Percentiles rank a stretch among this genome's conserved stretches.
Conservation (phyloP, 2,329 filamentous ascomycete species). For the Coniochaeta ligniaria region DNA sequence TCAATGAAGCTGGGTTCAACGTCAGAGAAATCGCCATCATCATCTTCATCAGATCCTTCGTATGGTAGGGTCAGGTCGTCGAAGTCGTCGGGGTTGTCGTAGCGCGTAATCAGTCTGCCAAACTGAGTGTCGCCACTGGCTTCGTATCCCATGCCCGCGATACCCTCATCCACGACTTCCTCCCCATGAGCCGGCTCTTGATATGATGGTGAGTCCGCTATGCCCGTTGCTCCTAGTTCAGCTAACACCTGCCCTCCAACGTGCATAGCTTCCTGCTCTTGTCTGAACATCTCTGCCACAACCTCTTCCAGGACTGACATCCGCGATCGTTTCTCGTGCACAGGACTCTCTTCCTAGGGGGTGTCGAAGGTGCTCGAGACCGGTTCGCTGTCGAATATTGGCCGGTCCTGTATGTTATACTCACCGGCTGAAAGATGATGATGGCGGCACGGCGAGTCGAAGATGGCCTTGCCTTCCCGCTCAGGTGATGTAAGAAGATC, state of each 20-base stretch:
- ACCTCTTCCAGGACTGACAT: slow-evolving; percentile 1
- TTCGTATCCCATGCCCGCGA: neutral
- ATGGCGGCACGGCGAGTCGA: slow-evolving; percentile 23
- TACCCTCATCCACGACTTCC: slow-evolving; percentile 11
- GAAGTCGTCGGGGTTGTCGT: slow-evolving; percentile 16
- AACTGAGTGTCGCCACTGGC: neutral
- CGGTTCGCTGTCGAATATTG: slow-evolving; percentile 10
- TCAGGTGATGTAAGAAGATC: slow-evolving; percentile 17
- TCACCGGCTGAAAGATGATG: slow-evolving; percentile 45
- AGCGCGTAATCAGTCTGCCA: neutral
- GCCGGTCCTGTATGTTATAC: slow-evolving; percentile 26
- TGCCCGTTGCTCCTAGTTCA: neutral
- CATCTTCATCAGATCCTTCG: slow-evolving; percentile 32
- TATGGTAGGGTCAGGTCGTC: slow-evolving; percentile 36
- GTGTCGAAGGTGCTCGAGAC: slow-evolving; percentile 1
- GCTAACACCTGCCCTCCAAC: neutral
- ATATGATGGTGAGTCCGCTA: neutral
- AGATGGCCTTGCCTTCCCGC: slow-evolving; percentile 24
- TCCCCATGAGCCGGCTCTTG: neutral
- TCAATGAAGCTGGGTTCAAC: slow-evolving; percentile 55
- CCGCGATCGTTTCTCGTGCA: neutral
- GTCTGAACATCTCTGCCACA: slow-evolving; percentile 3
- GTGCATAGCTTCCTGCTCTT: slow-evolving; percentile 3
- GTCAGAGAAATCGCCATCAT: slow-evolving; percentile 51
- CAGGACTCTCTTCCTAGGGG: neutral